Evolutionary conservation across 2,329 filamentous ascomycete species (phyloP).

Genomic region (Daldinia eschscholtzii): DNA sequence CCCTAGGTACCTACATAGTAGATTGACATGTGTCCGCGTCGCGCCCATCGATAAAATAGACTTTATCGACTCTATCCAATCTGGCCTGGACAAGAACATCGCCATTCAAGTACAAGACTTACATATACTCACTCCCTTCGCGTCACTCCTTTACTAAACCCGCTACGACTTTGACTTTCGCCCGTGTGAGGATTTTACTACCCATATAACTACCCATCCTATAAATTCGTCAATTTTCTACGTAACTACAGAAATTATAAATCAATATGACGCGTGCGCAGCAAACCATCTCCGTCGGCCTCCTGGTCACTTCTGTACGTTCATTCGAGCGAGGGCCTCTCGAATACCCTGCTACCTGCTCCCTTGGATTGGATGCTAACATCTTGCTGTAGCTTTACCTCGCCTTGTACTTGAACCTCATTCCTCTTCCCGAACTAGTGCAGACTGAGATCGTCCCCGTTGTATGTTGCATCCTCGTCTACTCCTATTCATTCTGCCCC

Average conservation of each 20-base stretch:
- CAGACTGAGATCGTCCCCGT: conserved; percentile 90
- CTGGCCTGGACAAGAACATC: conserved; percentile 17
- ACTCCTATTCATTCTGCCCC: conserved; percentile 1
- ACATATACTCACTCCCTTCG: conserved; percentile 4
- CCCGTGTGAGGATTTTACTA: background rate
- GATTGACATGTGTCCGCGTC: conserved; percentile 8
- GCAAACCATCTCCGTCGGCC: conserved; percentile 88
- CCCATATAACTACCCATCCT: background rate
- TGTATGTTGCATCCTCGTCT: conserved; percentile 67
- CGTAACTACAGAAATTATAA: conserved; percentile 8
- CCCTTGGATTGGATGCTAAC: conserved; percentile 40
- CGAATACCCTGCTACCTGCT: background rate
- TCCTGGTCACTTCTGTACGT: conserved; percentile 88
- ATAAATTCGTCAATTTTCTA: background rate
- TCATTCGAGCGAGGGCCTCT: conserved; percentile 22
- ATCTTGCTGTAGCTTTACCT: conserved; percentile 80
- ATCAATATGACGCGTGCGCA: conserved; percentile 90
- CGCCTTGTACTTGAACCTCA: conserved; percentile 83
- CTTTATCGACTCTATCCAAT: conserved; percentile 7
- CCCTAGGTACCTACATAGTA: no score
- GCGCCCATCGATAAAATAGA: conserved; percentile 14
- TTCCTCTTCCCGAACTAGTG: conserved; percentile 81
- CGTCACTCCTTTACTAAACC: conserved; percentile 39
- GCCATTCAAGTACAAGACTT: conserved; percentile 4
- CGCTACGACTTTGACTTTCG: conserved; percentile 1